phyloP scores from a whole-genome alignment of 2,329 filamentous ascomycete species.

The Alternaria alternata region DNA sequence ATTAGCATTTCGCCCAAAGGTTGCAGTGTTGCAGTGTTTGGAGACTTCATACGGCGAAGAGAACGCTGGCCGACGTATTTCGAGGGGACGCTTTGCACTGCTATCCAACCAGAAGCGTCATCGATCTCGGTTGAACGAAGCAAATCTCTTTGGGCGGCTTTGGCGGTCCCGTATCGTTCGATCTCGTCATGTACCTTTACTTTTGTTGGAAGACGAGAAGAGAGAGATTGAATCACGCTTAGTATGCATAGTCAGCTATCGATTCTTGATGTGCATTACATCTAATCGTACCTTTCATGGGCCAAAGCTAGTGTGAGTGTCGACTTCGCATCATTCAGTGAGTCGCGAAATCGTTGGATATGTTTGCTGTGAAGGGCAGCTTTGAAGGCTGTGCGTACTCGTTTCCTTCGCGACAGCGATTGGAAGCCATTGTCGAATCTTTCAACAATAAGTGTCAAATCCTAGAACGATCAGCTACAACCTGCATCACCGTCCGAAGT shows the following conservation, averaged over 20 bases:
- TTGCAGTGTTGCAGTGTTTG: background rate
- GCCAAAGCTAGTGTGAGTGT: background rate
- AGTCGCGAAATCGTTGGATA: background rate
- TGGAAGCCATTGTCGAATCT: background rate
- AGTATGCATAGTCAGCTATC: no score
- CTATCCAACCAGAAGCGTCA: background rate
- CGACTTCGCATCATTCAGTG: background rate
- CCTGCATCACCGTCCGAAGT: rapidly evolving
- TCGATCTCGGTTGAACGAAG: background rate
- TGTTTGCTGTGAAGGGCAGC: background rate
- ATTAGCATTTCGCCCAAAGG: background rate
- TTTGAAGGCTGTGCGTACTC: background rate
- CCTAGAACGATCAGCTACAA: background rate
- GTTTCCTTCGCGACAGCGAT: background rate
- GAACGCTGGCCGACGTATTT: background rate
- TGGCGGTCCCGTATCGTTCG: rapidly evolving
- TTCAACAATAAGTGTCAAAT: background rate
- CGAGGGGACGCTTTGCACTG: background rate
- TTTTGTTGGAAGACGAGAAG: no score
- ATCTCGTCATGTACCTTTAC: no score
- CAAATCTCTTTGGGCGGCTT: rapidly evolving
- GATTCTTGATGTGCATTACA: background rate
- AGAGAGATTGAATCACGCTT: background rate
- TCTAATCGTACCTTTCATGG: background rate
- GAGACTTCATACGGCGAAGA: background rate